Evolutionary conservation across 768 basidiomycete species (phyloP).

Genomic region (Glaciozyma martinii): DNA sequence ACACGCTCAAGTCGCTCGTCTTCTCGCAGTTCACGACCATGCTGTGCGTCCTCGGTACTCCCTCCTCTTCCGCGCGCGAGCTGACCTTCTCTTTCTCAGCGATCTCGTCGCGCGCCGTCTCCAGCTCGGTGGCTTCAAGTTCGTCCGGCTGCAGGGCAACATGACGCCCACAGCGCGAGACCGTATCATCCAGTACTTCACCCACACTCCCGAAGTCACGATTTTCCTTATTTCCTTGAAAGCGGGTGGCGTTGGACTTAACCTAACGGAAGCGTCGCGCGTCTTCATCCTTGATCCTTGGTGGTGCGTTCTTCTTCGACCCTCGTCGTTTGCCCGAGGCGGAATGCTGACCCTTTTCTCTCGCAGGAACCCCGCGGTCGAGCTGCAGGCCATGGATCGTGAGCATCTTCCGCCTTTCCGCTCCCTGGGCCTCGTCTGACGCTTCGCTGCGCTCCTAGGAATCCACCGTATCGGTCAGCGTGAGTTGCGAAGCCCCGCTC

Average conservation of each 20-base stretch:
- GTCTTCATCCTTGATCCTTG: slow-evolving; percentile 42
- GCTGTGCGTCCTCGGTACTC: slow-evolving; percentile 40
- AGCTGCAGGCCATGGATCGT: slow-evolving; percentile 35
- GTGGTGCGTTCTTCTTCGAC: slow-evolving; percentile 56
- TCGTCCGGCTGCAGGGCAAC: slow-evolving; percentile 88
- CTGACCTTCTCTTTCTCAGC: slow-evolving; percentile 29
- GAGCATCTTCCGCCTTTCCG: background rate
- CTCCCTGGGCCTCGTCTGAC: background rate
- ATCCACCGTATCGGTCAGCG: slow-evolving; percentile 30
- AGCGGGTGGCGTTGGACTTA: slow-evolving; percentile 71
- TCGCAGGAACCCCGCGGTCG: slow-evolving; percentile 96
- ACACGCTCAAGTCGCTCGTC: slow-evolving; percentile 90
- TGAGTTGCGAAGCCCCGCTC: background rate
- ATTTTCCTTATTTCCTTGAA: slow-evolving; percentile 93
- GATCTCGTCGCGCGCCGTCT: slow-evolving; percentile 88
- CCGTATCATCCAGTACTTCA: slow-evolving; percentile 39
- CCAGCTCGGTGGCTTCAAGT: slow-evolving; percentile 80
- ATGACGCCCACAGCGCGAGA: slow-evolving; percentile 96
- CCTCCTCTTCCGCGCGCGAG: background rate
- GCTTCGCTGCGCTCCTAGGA: background rate
- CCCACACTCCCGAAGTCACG: slow-evolving; percentile 61
- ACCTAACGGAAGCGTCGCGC: slow-evolving; percentile 55
- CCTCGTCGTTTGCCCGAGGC: background rate
- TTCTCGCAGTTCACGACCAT: slow-evolving; percentile 94
- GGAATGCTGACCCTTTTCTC: slow-evolving; percentile 16